These are phyloP conservation scores for Onygena corvina DNA, from an alignment of 2,329 filamentous ascomycete species.

Conservation along the genomic window DNA sequence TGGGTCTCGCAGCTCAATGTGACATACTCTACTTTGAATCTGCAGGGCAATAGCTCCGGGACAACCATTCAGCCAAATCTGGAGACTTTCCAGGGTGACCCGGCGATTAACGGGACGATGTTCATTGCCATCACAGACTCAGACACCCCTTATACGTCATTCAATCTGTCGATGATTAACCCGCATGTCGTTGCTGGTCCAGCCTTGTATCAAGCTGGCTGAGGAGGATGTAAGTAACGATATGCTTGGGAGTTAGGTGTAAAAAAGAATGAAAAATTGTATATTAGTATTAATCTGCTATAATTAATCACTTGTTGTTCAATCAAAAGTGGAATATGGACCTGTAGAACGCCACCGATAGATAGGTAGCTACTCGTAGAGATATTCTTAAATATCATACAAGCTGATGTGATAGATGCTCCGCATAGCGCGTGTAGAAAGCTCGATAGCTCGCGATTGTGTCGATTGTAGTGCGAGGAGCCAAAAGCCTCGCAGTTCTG, in stretches of 20 bases:
- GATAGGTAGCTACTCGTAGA: no score
- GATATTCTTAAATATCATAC: no score
- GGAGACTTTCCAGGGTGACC: slow-evolving; percentile 55
- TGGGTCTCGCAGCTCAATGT: slow-evolving; percentile 70
- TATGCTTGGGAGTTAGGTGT: no score
- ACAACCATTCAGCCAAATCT: slow-evolving; percentile 49
- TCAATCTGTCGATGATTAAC: slow-evolving; percentile 63
- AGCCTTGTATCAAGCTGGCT: slow-evolving; percentile 67
- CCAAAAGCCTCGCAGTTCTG: no score
- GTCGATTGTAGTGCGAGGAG: no score
- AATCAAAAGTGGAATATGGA: not conserved
- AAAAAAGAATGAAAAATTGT: no score
- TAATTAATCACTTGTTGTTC: not conserved
- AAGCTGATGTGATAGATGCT: no score
- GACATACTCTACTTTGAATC: slow-evolving; percentile 54
- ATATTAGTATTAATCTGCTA: not conserved
- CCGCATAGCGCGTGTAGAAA: no score
- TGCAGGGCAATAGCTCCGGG: slow-evolving; percentile 10
- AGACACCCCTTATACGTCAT: slow-evolving; percentile 58
- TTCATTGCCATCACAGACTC: slow-evolving; percentile 64
- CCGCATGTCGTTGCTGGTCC: slow-evolving; percentile 60
- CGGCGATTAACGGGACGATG: slow-evolving; percentile 63
- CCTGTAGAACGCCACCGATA: not conserved
- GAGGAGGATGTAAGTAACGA: no score
- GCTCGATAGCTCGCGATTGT: no score